Conservation (phyloP, 257 asterid genomes). For the Solanum corneliomulleri region DNA sequence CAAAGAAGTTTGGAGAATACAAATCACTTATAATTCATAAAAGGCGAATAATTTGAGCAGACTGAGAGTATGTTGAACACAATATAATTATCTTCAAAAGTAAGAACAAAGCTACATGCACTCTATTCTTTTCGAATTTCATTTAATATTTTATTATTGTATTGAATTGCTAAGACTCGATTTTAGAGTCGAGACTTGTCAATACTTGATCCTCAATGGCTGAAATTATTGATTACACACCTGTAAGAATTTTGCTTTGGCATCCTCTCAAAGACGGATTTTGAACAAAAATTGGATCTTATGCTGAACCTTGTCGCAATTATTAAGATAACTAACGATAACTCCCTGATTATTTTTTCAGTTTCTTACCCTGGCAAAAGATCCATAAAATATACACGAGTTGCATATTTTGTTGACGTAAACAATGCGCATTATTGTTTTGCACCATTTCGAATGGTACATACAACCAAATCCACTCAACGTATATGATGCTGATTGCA, state of each 20-base stretch:
- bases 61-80: too few species aligned
- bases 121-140: fast-evolving
- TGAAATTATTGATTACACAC: background rate
- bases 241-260: background rate
- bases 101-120: too few species aligned
- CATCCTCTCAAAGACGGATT: background rate
- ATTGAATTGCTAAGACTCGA: background rate
- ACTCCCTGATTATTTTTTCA: background rate
- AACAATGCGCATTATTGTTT: background rate
- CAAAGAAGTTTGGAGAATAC: background rate
- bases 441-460: background rate
- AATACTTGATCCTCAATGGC: background rate
- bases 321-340: background rate
- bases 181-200: background rate
- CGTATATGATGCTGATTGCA: background rate
- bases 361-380: background rate
- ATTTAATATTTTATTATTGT: too few species aligned
- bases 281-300: background rate
- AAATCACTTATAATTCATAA: too few species aligned
- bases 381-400: background rate
- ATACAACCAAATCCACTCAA: background rate
- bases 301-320: background rate
- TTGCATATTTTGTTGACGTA: background rate
- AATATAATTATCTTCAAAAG: too few species aligned
- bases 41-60: too few species aligned